Evolutionary conservation across 768 basidiomycete genomes (phyloP), one percentile per base, ranked within the genome.

Genomic region (Termitomyces sp.): DNA sequence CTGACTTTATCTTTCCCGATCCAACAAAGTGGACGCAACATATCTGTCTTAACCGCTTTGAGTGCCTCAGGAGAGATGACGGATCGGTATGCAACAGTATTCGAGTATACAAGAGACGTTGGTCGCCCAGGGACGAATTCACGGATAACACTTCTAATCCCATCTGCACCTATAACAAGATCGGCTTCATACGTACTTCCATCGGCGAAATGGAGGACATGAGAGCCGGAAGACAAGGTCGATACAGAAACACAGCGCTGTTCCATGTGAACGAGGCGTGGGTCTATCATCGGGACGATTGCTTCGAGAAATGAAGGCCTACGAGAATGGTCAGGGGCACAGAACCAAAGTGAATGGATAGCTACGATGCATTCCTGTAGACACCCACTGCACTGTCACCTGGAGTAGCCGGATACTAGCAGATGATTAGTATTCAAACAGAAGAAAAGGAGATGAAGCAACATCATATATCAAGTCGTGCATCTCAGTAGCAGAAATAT

Each of bases 271-370:
- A 75, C 69, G 23, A 66, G 64, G 7, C 68, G 60, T 0, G 76
- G 71, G 56, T 83, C 75, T 25, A 83, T 44, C 17, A 76, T 68
- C 5, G 71, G 71, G 5, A 76, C 67, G 27, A 85, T 64, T 0
- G 80, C 79, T 21, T 81, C 76, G 7, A 85, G 68, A 58, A 83
- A 82, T 7, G 70, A 72, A 4, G 82, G 80, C 42, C 82, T 82
- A 52, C 19, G 27, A n/a, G 17, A 19, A 40, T 46, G 29, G 14
- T 21, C 35, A 57, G 11, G 41, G 59, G 56, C 27, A 17, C 17
- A 8, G 16, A 23, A 42, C 12, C 12, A 29, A 23, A 65, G 27
- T 12, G n/a, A 29, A 51, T 23, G 43, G 43, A 40, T 5, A 31
- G 5, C 12, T 25, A 32, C 7, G 17, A 19, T 21, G 31, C 59